A percentile compares a stretch with the other conserved stretches of the same genome.
Evolutionary conservation across 306 rosid species (phyloP).

Genomic region (Potentilla sterilis): DNA sequence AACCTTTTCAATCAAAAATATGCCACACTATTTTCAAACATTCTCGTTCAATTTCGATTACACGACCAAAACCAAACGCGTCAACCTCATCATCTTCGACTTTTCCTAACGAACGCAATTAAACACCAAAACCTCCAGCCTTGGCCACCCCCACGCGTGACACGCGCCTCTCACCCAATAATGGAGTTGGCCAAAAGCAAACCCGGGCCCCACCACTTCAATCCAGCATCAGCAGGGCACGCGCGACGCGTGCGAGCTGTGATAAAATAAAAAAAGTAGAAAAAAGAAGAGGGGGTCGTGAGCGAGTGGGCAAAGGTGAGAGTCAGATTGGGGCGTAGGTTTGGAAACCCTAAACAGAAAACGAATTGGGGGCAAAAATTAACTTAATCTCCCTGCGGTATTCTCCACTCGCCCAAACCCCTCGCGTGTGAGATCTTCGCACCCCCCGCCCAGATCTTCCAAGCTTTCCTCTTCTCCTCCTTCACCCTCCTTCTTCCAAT

Average conservation of each 20-base stretch:
- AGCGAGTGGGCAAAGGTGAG: conserved; percentile 36
- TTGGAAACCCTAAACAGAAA: conserved; percentile 29
- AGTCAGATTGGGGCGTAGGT: conserved; percentile 30
- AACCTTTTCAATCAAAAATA: no score
- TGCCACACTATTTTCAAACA: no score
- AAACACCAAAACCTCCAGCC: no score
- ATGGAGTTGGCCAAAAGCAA: neutral
- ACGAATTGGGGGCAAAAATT: conserved; percentile 16
- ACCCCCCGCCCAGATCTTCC: conserved; percentile 13
- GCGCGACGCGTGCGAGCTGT: conserved; percentile 25
- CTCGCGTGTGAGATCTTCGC: conserved; percentile 39
- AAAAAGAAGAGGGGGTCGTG: neutral
- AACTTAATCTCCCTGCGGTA: neutral
- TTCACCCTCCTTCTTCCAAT: neutral
- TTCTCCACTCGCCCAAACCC: conserved; percentile 33
- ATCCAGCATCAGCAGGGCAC: conserved; percentile 12
- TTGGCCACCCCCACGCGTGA: no score
- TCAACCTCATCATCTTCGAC: no score
- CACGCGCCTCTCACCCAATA: conserved; percentile 19
- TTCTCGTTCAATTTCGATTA: no score
- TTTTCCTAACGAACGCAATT: no score
- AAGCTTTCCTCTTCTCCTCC: conserved; percentile 14
- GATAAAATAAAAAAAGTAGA: neutral
- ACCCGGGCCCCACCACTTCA: conserved; percentile 3
- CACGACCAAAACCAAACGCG: neutral